Conservation (phyloP, 2,329 filamentous ascomycete genomes). For the Simplicillium sp. region DNA sequence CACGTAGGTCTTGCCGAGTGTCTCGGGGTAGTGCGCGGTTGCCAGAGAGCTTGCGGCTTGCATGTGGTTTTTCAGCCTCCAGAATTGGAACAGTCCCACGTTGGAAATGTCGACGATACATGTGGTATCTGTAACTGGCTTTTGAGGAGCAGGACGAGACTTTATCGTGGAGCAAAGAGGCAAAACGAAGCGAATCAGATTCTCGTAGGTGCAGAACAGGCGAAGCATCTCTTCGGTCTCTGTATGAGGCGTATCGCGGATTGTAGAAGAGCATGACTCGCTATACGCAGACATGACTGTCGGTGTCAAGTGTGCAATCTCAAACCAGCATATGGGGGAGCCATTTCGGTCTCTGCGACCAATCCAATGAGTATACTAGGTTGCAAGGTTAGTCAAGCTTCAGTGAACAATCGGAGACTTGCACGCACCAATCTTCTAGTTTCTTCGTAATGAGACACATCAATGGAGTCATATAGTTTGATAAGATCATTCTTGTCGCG, state of each 20-base stretch:
- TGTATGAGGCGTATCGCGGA: slow-evolving; percentile 50
- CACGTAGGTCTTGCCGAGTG: slow-evolving; percentile 49
- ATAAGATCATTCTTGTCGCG: slow-evolving; percentile 5
- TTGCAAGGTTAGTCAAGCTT: slow-evolving; percentile 5
- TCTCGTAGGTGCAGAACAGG: slow-evolving; percentile 89
- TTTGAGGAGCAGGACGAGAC: slow-evolving; percentile 62
- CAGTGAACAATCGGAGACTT: slow-evolving; percentile 1
- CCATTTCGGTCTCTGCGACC: slow-evolving; percentile 83
- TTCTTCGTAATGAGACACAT: slow-evolving; percentile 19
- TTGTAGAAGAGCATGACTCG: slow-evolving; percentile 47
- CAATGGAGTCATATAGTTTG: slow-evolving; percentile 6
- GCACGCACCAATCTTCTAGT: slow-evolving; percentile 60
- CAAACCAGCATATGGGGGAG: slow-evolving; percentile 86
- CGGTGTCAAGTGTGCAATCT: slow-evolving; percentile 75
- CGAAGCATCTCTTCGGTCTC: slow-evolving; percentile 67
- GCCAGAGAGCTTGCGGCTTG: slow-evolving; percentile 82
- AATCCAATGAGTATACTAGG: slow-evolving; percentile 87
- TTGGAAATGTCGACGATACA: slow-evolving; percentile 91
- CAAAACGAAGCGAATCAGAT: slow-evolving; percentile 77
- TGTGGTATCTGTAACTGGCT: slow-evolving; percentile 85
- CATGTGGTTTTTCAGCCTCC: slow-evolving; percentile 91
- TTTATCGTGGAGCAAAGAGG: slow-evolving; percentile 71
- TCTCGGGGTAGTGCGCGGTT: slow-evolving; percentile 92
- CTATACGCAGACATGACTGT: slow-evolving; percentile 72
- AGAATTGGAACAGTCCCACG: slow-evolving; percentile 87